Base-by-base conservation (phyloP, 1,284 basidiomycete genomes). In the Exsudoporus floridanus region DNA sequence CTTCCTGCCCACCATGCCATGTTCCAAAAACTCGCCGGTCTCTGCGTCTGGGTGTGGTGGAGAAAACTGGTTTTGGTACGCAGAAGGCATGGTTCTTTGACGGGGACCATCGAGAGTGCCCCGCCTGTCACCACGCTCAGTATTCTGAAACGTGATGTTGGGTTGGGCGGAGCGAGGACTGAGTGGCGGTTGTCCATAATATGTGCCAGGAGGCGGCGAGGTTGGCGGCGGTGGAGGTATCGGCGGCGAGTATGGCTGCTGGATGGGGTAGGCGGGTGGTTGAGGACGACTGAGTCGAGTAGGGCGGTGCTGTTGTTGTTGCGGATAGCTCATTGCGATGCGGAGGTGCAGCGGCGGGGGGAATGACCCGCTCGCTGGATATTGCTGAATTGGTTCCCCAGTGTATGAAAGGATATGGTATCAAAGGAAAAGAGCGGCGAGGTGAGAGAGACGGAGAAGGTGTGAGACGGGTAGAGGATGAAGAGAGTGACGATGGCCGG, bases 71-170 rank as follows among this genome's bases (percentile, higher is more conserved):
- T 74, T 73, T 60, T 81, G 78, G 69, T 86, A 86, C 9, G 84
- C 76, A 35, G 80, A 79, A 31, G 77, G 76, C 58, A 78, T 63
- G 55, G 65, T 60, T 33, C 77, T 73, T 63, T 75, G 79, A 19
- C 80, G 77, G 13, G 74, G 69, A 27, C 77, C 73, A 64, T 86
- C 83, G 31, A 86, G 69, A 10, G 76, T 71, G 5, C 71, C 75
- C 25, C 71, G 75, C 49, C 86, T 79, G 70, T 88, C 86, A 38
- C 86, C 86, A 61, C 76, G 80, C 66, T 90, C 87, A 12, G 60
- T 75, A 54, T 76, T 76, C 69, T 85, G 83, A 64, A 90, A 90
- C 33, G 84, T 84, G 34, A 90, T 82, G 60, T 77, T 79, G 31
- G 54, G 75, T 69, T 46, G 70, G 58, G 36, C 65, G 55, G 61